Percentiles rank a stretch among this genome's conserved stretches.
These are phyloP conservation scores for Cladobotryum protrusum DNA, from an alignment of 2,329 filamentous ascomycete species.

Conservation along the genomic window DNA sequence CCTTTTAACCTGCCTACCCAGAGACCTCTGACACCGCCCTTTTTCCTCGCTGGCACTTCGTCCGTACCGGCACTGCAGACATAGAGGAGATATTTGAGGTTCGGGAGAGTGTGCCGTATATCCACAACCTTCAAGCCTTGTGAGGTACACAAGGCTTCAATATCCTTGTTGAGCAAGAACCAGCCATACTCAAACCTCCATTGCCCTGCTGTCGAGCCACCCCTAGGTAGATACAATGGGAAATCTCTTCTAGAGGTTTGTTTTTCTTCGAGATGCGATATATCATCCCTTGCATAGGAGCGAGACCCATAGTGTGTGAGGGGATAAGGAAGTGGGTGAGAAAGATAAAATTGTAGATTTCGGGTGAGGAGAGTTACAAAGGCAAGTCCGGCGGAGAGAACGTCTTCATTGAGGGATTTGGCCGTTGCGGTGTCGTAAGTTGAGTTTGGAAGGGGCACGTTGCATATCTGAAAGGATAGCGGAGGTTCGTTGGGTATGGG, in stretches of 20 bases:
- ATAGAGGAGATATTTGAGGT: constrained; percentile 87
- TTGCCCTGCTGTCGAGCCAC: constrained; percentile 59
- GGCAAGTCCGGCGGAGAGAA: constrained; percentile 74
- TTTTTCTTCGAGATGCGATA: constrained; percentile 51
- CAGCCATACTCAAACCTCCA: constrained; percentile 96
- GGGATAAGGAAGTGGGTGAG: constrained; percentile 73
- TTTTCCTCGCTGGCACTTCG: constrained; percentile 55
- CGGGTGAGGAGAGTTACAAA: constrained; percentile 70
- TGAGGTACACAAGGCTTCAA: constrained; percentile 61
- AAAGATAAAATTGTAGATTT: constrained; percentile 75
- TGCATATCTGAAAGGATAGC: constrained; percentile 78
- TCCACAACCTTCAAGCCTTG: constrained; percentile 78
- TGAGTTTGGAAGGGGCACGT: constrained; percentile 72
- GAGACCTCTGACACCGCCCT: constrained; percentile 54
- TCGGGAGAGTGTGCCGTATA: constrained; percentile 85
- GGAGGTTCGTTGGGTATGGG: constrained; percentile 51
- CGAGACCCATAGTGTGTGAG: constrained; percentile 66
- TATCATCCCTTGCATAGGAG: constrained; percentile 69
- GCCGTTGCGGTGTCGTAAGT: constrained; percentile 53
- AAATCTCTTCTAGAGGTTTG: constrained; percentile 58
- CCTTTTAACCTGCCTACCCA: constrained; percentile 44
- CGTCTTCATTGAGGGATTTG: constrained; percentile 54
- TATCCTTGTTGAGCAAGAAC: constrained; percentile 94
- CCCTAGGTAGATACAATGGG: constrained; percentile 64
- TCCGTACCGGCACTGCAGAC: constrained; percentile 74